Percentiles rank a stretch among this genome's conserved stretches.
These are phyloP conservation scores for Zygoascus biomembranicola DNA, from an alignment of 805 yeast species.

Conservation along the genomic window DNA sequence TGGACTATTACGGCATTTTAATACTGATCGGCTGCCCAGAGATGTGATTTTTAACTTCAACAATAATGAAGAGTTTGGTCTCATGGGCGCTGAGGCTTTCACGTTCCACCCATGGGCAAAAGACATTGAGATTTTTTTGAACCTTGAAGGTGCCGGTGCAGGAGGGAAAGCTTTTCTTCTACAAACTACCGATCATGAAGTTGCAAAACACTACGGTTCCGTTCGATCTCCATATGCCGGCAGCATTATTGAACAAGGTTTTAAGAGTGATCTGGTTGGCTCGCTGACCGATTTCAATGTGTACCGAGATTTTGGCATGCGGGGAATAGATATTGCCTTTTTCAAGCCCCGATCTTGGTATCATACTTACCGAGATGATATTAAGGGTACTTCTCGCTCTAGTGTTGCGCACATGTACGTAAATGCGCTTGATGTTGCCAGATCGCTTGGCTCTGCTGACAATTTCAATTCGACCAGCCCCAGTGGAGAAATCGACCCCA, in stretches of 20 bases:
- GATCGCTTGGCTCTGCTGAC: constrained; percentile 27
- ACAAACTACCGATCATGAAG: constrained; percentile 72
- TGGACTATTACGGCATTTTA: constrained; percentile 52
- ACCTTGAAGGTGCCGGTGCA: constrained; percentile 88
- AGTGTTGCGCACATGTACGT: constrained; percentile 83
- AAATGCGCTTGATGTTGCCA: constrained; percentile 53
- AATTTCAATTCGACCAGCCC: background rate
- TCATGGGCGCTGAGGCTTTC: constrained; percentile 72
- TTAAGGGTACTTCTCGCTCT: constrained; percentile 51
- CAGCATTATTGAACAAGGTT: constrained; percentile 79
- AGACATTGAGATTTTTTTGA: constrained; percentile 51
- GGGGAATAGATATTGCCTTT: constrained; percentile 89
- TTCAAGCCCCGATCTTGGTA: constrained; percentile 76
- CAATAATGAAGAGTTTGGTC: constrained; percentile 83
- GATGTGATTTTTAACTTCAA: constrained; percentile 79
- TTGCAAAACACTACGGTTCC: constrained; percentile 44
- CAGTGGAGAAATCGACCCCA: constrained; percentile 23
- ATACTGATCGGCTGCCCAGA: constrained; percentile 44
- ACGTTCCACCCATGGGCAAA: constrained; percentile 64
- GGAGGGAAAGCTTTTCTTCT: constrained; percentile 80
- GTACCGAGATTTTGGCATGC: constrained; percentile 53
- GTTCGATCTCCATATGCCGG: constrained; percentile 61
- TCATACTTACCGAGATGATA: constrained; percentile 70
- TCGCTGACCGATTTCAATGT: constrained; percentile 84
- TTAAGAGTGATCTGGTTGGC: constrained; percentile 57